phyloP scores from a whole-genome alignment of 345 rosid species.

The Corymbia maculata region DNA sequence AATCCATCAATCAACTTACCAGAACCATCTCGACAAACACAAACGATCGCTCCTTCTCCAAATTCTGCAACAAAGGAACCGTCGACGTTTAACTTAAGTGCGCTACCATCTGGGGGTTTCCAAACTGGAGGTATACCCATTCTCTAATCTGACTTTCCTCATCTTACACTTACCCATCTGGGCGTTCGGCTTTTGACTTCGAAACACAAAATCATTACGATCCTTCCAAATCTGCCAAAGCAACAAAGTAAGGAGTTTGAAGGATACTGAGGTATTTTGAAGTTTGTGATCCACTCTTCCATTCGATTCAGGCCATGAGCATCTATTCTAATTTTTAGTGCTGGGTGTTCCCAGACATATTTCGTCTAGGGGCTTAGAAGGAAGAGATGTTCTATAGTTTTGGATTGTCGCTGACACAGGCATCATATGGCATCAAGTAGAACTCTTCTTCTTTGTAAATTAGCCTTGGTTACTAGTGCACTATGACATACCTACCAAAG shows the following conservation, averaged over 20 bases:
- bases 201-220: accelerated
- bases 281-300: not conserved
- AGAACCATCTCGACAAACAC: accelerated
- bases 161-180: not conserved
- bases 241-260: not conserved
- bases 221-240: not conserved
- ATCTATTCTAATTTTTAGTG: no score
- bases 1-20: no score
- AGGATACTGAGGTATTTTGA: not conserved
- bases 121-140: not conserved
- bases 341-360: not conserved
- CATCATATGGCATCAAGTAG: no score
- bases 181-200: not conserved
- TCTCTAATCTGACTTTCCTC: no score
- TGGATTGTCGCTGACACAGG: not conserved
- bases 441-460: not conserved
- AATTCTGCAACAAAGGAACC: not conserved
- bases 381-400: no score
- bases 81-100: not conserved
- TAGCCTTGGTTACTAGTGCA: not conserved
- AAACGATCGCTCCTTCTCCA: not conserved
- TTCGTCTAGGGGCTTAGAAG: accelerated
- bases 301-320: not conserved
- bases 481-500: not conserved
- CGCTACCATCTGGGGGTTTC: not conserved